Conservation (phyloP, 352 stramenopile species). For the Globisporangium barbulae region DNA sequence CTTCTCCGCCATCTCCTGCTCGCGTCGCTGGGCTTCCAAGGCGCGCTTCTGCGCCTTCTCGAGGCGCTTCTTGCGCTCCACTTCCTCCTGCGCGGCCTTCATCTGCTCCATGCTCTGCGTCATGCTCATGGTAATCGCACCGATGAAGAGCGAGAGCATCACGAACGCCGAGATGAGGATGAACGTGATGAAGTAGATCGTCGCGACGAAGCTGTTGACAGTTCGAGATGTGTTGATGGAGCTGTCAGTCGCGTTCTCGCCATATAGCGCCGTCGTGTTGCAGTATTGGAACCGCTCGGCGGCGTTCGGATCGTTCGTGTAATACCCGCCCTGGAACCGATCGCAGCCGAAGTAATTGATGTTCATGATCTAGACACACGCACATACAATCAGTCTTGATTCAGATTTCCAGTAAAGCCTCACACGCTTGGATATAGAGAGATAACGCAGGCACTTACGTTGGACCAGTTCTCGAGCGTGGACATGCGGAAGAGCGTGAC, state of each 20-base stretch:
- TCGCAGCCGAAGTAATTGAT: conserved; percentile 83
- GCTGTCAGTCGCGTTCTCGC: conserved; percentile 38
- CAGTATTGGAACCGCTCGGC: conserved; percentile 50
- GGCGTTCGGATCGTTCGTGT: conserved; percentile 36
- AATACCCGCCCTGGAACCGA: conserved; percentile 61
- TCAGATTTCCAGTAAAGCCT: background rate
- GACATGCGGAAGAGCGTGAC: conserved; percentile 83
- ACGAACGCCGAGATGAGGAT: conserved; percentile 86
- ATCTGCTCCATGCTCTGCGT: conserved; percentile 88
- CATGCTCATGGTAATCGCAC: conserved; percentile 90
- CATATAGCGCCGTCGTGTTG: conserved; percentile 59
- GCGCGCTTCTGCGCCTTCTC: conserved; percentile 58
- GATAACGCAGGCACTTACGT: conserved; percentile 32
- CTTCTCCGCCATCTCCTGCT: conserved; percentile 41
- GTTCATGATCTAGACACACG: conserved; percentile 58
- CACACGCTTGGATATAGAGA: background rate
- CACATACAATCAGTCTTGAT: background rate
- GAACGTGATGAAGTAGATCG: conserved; percentile 86
- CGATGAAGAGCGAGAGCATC: conserved; percentile 90
- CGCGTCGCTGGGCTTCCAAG: conserved; percentile 41
- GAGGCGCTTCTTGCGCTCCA: conserved; percentile 49
- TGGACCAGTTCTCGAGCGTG: conserved; percentile 79
- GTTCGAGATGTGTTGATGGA: conserved; percentile 30
- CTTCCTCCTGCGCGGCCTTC: conserved; percentile 73
- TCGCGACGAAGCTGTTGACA: conserved; percentile 54